Base-by-base conservation (phyloP, 441 rosid genomes). In the Cnidoscolus chayamansa region DNA sequence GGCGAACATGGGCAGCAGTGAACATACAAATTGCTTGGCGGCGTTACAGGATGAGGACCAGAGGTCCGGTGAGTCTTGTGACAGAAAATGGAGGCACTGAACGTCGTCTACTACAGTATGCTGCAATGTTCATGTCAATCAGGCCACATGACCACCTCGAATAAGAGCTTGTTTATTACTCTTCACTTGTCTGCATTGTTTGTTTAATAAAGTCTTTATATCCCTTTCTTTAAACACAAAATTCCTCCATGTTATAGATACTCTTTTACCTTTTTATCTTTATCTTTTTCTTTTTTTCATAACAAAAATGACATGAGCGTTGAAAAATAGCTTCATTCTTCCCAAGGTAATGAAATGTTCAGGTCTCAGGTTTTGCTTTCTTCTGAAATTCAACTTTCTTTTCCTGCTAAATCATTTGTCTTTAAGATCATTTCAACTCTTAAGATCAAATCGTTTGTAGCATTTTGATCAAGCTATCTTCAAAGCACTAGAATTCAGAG, bases 61-160 rank as follows among this genome's bases (percentile, higher is more conserved):
- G 85, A 69, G 85, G 82, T 56, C 81, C 82, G 0, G 75, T 84
- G 80, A 68, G 55, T 71, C 73, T 79, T 78, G 81, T 68, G 7
- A 12, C 10, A 3, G 80, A 74, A 16, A 79, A 63, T 10, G 84
- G 78, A 17, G 71, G 79, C 19, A 57, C 67, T 4, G 86, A 85
- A 4, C 80, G 82, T 10, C 60, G 81, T 72, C 81, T 89, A 54
- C 78, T 81, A 10, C 87, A 80, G 70, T 89, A 86, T 72, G 94
- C 94, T 57, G 92, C 92, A 1, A 80, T 90, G 90, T 90, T 90
- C 79, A 74, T 90, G 95, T 86, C 95, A 25, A 66, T 90, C n/a
- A 83, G 89, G 72, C 95, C 95, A 51, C 92, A 90, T 65, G 95
- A 90, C 65, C 95, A 90, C 74, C 91, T 90, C 13, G 92, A 90